A percentile compares a stretch with the other conserved stretches of the same genome.
Conservation (phyloP, 2,329 filamentous ascomycete genomes). For the Cercospora brassicicola region DNA sequence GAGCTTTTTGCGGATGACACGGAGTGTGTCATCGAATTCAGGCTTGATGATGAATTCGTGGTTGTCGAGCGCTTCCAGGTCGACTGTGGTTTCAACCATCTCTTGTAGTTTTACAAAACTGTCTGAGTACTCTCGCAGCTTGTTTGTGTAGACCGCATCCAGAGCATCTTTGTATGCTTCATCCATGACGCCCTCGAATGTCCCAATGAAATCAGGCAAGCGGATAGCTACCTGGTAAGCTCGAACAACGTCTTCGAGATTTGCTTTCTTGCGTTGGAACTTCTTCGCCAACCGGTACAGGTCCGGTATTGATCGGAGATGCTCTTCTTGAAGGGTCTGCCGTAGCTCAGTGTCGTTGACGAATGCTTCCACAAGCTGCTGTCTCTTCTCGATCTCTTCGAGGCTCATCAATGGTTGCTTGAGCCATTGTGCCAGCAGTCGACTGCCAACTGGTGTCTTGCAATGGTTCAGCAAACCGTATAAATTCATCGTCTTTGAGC, state of each 20-base stretch:
- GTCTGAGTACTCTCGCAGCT: conserved; percentile 71
- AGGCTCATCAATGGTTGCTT: conserved; percentile 96
- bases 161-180: conserved; percentile 86
- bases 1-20: conserved; percentile 85
- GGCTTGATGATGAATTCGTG: conserved; percentile 99
- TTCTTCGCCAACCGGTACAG: conserved; percentile 90
- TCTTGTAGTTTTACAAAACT: conserved; percentile 85
- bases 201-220: conserved; percentile 83
- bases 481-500: conserved; percentile 95
- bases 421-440: conserved; percentile 89
- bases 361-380: conserved; percentile 94
- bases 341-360: conserved; percentile 87
- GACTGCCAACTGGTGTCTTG: conserved; percentile 90
- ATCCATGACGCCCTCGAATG: conserved; percentile 91
- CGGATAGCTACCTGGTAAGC: conserved; percentile 94
- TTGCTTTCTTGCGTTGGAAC: conserved; percentile 88
- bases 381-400: conserved; percentile 82
- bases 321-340: conserved; percentile 95
- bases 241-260: conserved; percentile 90
- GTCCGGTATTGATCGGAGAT: conserved; percentile 88
- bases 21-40: conserved; percentile 87
- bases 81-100: conserved; percentile 98
- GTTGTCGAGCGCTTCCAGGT: conserved; percentile 89
- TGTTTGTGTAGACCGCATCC: conserved; percentile 81
- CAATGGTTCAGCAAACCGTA: conserved; percentile 95